phyloP scores from a whole-genome alignment of 192 early-diverging fungal genomes.

The Coemansia sp. region DNA sequence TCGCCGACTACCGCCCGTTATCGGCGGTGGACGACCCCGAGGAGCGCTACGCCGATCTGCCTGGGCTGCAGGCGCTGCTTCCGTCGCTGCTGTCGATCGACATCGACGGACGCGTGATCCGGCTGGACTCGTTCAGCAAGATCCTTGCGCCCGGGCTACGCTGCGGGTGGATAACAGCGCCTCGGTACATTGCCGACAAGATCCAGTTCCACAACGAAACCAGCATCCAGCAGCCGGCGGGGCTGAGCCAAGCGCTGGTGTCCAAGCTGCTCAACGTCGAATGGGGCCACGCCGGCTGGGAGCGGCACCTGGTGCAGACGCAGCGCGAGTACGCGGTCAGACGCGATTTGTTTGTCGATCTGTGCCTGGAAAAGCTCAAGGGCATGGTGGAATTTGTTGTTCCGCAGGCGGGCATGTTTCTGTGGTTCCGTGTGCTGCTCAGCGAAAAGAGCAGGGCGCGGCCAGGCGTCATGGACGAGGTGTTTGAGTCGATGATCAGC shows the following conservation, averaged over 20 bases:
- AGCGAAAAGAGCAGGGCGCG: constrained; percentile 40
- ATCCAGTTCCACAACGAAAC: constrained; percentile 83
- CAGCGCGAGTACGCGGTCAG: constrained; percentile 73
- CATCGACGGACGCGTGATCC: constrained; percentile 81
- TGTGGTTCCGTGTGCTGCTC: constrained; percentile 73
- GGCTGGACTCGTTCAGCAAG: constrained; percentile 93
- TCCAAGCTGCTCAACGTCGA: constrained; percentile 65
- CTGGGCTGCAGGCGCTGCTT: constrained; percentile 38
- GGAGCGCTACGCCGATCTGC: constrained; percentile 29
- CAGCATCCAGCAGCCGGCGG: constrained; percentile 80
- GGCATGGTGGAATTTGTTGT: constrained; percentile 61
- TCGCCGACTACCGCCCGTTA: constrained; percentile 35
- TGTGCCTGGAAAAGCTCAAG: constrained; percentile 62
- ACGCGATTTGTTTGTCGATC: constrained; percentile 66
- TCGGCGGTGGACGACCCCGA: constrained; percentile 4
- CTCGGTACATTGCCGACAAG: constrained; percentile 67
- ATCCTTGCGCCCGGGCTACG: constrained; percentile 86
- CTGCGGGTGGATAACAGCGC: constrained; percentile 76
- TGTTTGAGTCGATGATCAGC: constrained; percentile 62
- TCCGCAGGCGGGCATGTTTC: constrained; percentile 85
- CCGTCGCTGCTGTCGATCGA: constrained; percentile 90
- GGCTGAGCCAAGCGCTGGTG: constrained; percentile 76
- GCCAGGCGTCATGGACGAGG: constrained; percentile 58
- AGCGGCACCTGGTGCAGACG: constrained; percentile 66
- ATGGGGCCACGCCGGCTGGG: constrained; percentile 85